phyloP scores from a whole-genome alignment of 441 rosid genomes.

The Pelargonium fulgidum region DNA sequence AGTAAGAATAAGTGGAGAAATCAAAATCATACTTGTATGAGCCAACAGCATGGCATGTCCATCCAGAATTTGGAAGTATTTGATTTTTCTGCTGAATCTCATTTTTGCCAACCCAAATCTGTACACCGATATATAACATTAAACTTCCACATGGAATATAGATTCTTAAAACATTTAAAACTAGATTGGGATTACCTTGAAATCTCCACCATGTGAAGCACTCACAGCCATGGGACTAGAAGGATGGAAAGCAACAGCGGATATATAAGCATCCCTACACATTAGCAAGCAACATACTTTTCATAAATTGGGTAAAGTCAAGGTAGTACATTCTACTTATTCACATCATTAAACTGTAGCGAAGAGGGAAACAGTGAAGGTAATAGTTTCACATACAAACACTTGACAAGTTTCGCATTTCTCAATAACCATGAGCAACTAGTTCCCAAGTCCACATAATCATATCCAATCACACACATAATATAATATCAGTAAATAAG shows the following conservation, averaged over 20 bases:
- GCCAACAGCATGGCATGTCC: constrained; percentile 90
- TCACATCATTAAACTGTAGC: not conserved
- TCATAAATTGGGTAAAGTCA: not conserved
- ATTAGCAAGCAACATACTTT: constrained; percentile 13
- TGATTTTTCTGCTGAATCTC: constrained; percentile 38
- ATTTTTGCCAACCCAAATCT: constrained; percentile 72
- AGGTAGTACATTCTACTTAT: not conserved
- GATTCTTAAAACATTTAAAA: constrained; percentile 1
- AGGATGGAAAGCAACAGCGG: constrained; percentile 77
- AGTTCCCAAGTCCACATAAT: not conserved
- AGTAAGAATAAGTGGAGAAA: too few relatives aligned
- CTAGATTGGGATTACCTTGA: constrained; percentile 58
- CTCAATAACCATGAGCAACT: not conserved
- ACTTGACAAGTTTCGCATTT: not conserved
- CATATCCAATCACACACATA: not conserved
- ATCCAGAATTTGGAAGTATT: constrained; percentile 42
- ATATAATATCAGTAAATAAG: constrained; percentile 8
- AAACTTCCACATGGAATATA: constrained; percentile 3
- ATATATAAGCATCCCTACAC: constrained; percentile 67
- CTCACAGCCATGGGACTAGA: constrained; percentile 65
- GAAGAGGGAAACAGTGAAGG: not conserved
- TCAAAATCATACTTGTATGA: constrained; percentile 65
- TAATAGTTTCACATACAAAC: not conserved
- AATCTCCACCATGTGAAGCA: constrained; percentile 81
- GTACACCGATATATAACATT: constrained; percentile 14